Percentiles rank a stretch among this genome's conserved stretches.
Evolutionary conservation across 2,329 filamentous ascomycete genomes (phyloP).

Genomic region (Epichloe aotearoae): DNA sequence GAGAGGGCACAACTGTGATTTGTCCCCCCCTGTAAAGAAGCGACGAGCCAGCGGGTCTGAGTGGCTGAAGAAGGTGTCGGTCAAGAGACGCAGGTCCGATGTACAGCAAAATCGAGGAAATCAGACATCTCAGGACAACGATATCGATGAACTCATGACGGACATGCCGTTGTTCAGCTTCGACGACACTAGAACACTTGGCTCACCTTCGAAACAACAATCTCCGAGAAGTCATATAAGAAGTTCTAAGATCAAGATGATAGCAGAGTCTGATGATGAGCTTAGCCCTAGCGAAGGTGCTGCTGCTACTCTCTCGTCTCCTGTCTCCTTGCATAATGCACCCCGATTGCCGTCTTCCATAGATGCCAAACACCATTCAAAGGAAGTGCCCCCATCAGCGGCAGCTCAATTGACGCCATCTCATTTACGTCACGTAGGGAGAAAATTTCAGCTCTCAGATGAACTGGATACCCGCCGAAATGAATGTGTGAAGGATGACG

Average conservation of each 20-base stretch:
- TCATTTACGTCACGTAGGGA: neutral
- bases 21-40: slow-evolving; percentile 11
- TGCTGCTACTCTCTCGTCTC: slow-evolving; percentile 14
- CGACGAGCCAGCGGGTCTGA: slow-evolving; percentile 15
- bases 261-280: slow-evolving; percentile 7
- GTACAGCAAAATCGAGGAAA: slow-evolving; percentile 2
- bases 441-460: neutral
- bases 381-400: neutral
- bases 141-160: slow-evolving; percentile 9
- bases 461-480: neutral
- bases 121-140: slow-evolving; percentile 1
- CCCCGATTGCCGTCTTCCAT: neutral
- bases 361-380: neutral
- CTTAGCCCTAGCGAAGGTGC: slow-evolving; percentile 4
- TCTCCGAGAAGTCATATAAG: slow-evolving; percentile 6
- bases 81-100: slow-evolving; percentile 16
- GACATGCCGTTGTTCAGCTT: slow-evolving; percentile 4
- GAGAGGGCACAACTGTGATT: slow-evolving; percentile 6
- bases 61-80: slow-evolving; percentile 19
- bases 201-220: slow-evolving; percentile 6
- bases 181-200: neutral
- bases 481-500: neutral
- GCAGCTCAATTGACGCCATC: slow-evolving; percentile 3
- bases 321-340: slow-evolving; percentile 13
- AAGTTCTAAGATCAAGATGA: neutral